Evolutionary conservation across 208 protist species (phyloP), one percentile per base, ranked within the genome.

Genomic region (Wallacemonas rigidus): DNA sequence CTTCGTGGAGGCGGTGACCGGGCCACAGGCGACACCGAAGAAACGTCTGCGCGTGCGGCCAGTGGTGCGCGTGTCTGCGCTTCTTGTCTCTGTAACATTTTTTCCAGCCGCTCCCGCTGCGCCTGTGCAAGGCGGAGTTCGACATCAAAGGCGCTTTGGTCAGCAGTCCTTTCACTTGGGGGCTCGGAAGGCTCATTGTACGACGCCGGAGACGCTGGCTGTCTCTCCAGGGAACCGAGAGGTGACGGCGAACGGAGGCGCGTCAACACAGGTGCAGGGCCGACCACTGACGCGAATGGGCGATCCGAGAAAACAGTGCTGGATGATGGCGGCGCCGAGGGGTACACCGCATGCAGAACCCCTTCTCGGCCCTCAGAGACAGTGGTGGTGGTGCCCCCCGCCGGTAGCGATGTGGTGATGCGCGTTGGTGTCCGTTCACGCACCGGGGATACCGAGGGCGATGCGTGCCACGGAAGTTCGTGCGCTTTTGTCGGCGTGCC

Each of bases 101-200:
- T 55, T 53, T 55, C 70, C 43, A 82, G 43, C 4, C 73, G 69
- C 38, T 72, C 58, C 8, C 76, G 56, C 71, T 85, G 71, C 62
- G 68, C 63, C 68, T 72, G 73, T 0, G 69, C 67, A 12, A 81
- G 67, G 41, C 65, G 55, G 68, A 61, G 40, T 44, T 81, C 76
- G 44, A 79, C 55, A 17, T 75, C 44, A 4, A 85, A 67, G 40
- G 73, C 57, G 51, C 61, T 41, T 3, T 36, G 6, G 6, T 50
- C 45, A 12, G 26, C 26, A 26, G 26, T 26, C 26, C 26, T 26
- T 26, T 26, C 26, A 26, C 26, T 26, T 26, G 26, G 26, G 26
- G 26, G 26, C 26, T 26, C 26, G 26, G 26, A 26, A 26, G 26
- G 26, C 26, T 26, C 26, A 26, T 26, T 26, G 26, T 26, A 26